Conservation (phyloP, 805 yeast genomes). For the Metschnikowia bowlesiae region DNA sequence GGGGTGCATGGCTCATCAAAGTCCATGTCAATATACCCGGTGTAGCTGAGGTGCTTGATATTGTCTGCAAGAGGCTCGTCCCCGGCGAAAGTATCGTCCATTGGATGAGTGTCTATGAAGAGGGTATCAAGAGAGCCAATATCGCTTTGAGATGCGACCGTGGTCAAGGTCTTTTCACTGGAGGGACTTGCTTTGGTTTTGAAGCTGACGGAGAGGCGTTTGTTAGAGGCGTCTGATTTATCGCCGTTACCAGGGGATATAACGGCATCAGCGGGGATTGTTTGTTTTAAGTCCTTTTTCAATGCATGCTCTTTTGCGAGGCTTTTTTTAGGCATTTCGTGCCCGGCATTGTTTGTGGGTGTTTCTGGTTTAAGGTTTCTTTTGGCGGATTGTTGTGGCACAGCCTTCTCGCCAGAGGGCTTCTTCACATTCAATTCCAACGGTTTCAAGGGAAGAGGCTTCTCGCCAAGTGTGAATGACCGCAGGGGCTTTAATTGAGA, state of each 20-base stretch:
- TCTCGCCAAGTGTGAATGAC: not conserved
- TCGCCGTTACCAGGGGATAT: not conserved
- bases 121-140: constrained; percentile 7
- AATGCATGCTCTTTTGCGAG: not conserved
- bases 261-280: not conserved
- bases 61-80: not conserved
- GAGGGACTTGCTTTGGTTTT: constrained; percentile 9
- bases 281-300: not conserved
- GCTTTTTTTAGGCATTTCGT: not conserved
- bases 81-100: not conserved
- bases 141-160: constrained; percentile 8
- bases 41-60: constrained; percentile 4
- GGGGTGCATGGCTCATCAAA: constrained; percentile 4
- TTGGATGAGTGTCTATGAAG: constrained; percentile 7
- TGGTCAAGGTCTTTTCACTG: constrained; percentile 13
- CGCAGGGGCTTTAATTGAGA: constrained; percentile 2
- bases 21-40: constrained; percentile 7
- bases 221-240: not conserved
- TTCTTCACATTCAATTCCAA: not conserved
- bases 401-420: not conserved
- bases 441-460: constrained; percentile 3
- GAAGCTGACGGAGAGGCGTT: constrained; percentile 4
- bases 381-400: not conserved
- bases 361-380: not conserved
- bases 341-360: not conserved